Conservation (phyloP, 306 rosid genomes). For the Rosa chinensis region DNA sequence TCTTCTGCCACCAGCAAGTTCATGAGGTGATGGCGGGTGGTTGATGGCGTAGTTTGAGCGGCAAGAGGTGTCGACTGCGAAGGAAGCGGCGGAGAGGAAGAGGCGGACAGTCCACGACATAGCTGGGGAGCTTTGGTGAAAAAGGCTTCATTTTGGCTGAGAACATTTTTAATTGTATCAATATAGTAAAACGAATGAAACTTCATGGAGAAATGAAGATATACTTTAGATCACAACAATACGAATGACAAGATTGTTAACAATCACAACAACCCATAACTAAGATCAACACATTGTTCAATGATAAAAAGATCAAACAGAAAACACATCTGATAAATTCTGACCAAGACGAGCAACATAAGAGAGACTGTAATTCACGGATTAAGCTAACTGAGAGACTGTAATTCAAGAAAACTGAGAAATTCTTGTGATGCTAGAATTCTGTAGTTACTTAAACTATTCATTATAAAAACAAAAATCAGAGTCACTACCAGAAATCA, state of each 20-base stretch:
- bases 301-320: not conserved
- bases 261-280: not conserved
- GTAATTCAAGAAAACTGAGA: not conserved
- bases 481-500: not conserved
- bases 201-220: not conserved
- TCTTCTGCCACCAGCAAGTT: no score
- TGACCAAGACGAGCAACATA: not conserved
- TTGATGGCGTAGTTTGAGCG: no score
- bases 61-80: no score
- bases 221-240: no score
- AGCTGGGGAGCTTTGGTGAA: no score
- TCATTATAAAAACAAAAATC: conserved; percentile 11
- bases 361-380: no score
- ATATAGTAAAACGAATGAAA: not conserved
- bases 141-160: not conserved
- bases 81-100: no score
- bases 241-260: not conserved
- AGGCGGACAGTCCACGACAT: no score
- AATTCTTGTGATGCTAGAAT: not conserved
- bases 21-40: no score
- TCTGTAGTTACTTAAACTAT: not conserved
- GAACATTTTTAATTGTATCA: not conserved
- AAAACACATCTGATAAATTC: not conserved
- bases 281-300: not conserved
- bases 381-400: not conserved